Base-by-base conservation (phyloP, 2,329 filamentous ascomycete genomes). In the Exophiala sideris region DNA sequence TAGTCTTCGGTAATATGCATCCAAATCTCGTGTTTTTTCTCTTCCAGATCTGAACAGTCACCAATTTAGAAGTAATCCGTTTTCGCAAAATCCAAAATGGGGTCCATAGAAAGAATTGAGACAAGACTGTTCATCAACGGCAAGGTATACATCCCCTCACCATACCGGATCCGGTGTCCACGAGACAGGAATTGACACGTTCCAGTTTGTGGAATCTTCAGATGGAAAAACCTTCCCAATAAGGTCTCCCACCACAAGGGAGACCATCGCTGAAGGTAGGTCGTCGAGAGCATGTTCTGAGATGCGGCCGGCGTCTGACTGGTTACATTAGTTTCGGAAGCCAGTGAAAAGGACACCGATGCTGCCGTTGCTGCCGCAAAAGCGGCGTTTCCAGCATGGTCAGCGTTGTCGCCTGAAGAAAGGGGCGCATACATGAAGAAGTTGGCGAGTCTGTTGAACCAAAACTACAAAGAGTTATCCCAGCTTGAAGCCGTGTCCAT, bases 351-450 rank as follows among this genome's bases (percentile, higher is more conserved):
- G 47, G 70, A 73, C 41, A 67, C 68, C 14, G 63, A 73, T 49
- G 61, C 64, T 20, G 71, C 71, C 8, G 70, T 73, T 18, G 63
- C 64, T 18, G 69, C 68, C n/a, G 70, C 70, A 41, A 65, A 68
- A 47, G 65, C 65, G 11, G 70, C 71, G 3, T 71, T 71, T 50
- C 68, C 70, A 29, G 59, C 67, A 24, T 74, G 70, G 70, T 64
- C 66, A 12, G 67, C 70, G 9, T 63, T 72, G n/a, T 65, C 67
- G 2, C 65, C 69, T 5, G 56, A 62, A 21, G 56, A 67, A 34
- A 63, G 71, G 10, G 67, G 67, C 5, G 57, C 21, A 9, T 68
- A 67, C 32, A 50, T 73, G n/a, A 67, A 64, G 47, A 70, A 67
- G 35, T 54, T 73, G 10, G 64, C 69, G 1, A 52, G 56, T 5